phyloP scores from a whole-genome alignment of 2,329 filamentous ascomycete species.

The Trichoderma arundinaceum region DNA sequence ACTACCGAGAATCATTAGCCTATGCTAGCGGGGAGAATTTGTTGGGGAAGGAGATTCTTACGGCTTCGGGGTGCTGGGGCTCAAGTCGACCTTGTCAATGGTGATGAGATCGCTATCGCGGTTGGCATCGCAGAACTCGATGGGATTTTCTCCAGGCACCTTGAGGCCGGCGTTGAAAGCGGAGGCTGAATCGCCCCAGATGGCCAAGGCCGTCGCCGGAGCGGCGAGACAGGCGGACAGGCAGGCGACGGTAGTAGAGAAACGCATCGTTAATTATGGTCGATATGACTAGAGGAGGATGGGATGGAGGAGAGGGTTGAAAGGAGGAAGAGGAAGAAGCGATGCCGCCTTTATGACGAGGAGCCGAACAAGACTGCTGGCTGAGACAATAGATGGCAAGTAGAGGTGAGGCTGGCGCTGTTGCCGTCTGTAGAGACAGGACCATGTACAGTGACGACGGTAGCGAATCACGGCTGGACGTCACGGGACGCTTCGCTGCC shows the following conservation, averaged over 20 bases:
- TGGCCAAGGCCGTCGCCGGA: conserved; percentile 53
- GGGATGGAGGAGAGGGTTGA: not conserved
- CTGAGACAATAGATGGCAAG: conserved; percentile 5
- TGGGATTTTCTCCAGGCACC: conserved; percentile 84
- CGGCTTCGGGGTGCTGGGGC: conserved; percentile 86
- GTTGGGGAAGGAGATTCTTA: conserved; percentile 49
- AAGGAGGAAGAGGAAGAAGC: not conserved
- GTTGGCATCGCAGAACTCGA: conserved; percentile 74
- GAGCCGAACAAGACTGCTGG: conserved; percentile 4
- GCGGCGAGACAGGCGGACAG: conserved; percentile 52
- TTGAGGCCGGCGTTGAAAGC: conserved; percentile 58
- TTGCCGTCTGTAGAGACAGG: conserved; percentile 5
- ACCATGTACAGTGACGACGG: conserved; percentile 26
- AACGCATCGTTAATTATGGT: conserved; percentile 42
- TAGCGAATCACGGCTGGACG: conserved; percentile 27
- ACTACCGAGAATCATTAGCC: conserved; percentile 55
- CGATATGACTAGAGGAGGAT: not conserved
- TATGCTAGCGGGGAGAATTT: not conserved
- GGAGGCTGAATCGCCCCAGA: conserved; percentile 44
- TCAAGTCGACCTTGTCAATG: conserved; percentile 80
- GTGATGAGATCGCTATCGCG: conserved; percentile 72
- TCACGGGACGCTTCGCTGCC: conserved; percentile 28
- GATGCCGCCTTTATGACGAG: conserved; percentile 8
- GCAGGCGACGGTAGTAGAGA: conserved; percentile 52
- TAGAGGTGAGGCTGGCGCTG: conserved; percentile 27